Evolutionary conservation across 345 rosid genomes (phyloP).

Genomic region (Ceriops decandra): DNA sequence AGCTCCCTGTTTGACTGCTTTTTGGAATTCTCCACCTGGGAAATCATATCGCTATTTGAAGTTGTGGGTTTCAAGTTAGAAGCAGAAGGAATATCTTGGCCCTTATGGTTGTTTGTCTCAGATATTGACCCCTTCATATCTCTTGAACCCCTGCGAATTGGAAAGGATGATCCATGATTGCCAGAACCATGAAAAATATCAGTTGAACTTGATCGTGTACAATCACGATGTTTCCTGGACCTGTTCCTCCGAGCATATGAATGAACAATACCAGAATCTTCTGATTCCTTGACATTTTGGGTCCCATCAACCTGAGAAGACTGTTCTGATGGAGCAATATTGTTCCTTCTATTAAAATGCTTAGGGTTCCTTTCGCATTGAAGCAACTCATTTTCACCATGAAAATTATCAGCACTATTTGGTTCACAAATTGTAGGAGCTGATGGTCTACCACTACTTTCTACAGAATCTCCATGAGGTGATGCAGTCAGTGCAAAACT

Average conservation of each 20-base stretch:
- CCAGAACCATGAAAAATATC: conserved; percentile 67
- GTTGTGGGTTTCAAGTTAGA: conserved; percentile 41
- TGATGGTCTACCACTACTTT: conserved; percentile 91
- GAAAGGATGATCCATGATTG: conserved; percentile 60
- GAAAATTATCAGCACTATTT: conserved; percentile 89
- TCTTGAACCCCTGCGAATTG: conserved; percentile 47
- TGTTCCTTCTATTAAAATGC: conserved; percentile 52
- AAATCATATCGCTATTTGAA: conserved; percentile 56
- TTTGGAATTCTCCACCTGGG: conserved; percentile 43
- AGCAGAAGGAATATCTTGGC: conserved; percentile 42
- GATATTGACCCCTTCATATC: conserved; percentile 50
- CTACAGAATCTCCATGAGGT: conserved; percentile 91
- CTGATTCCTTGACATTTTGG: conserved; percentile 76
- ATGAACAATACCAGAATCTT: conserved; percentile 96
- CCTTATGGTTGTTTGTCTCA: conserved; percentile 59
- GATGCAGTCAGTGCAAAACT: conserved; percentile 94
- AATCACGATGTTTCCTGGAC: conserved; percentile 80
- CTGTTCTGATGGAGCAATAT: conserved; percentile 53
- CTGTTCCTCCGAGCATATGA: conserved; percentile 98
- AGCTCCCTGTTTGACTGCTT: conserved; percentile 40
- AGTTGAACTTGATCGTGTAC: conserved; percentile 68
- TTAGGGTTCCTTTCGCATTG: conserved; percentile 47
- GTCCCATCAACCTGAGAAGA: conserved; percentile 60
- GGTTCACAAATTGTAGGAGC: conserved; percentile 70
- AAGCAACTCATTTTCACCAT: conserved; percentile 68